Conservation (phyloP, 352 stramenopile species). For the Phytophthora lateralis region DNA sequence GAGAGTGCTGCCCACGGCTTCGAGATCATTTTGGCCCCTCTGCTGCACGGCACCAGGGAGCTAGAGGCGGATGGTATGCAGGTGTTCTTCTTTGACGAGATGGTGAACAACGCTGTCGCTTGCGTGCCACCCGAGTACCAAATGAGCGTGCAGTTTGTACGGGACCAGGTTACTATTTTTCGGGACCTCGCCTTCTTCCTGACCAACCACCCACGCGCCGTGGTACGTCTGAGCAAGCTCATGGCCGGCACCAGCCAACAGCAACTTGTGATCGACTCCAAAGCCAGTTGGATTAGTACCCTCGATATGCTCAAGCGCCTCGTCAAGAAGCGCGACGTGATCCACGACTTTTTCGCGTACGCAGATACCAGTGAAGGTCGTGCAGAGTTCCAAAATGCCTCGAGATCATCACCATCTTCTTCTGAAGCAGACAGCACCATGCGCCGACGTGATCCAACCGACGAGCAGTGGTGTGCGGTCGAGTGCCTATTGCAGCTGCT, state of each 20-base stretch:
- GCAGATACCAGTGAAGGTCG: slow-evolving; percentile 43
- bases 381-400: slow-evolving; percentile 40
- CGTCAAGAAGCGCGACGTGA: slow-evolving; percentile 45
- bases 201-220: slow-evolving; percentile 49
- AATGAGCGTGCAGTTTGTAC: slow-evolving; percentile 40
- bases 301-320: slow-evolving; percentile 57
- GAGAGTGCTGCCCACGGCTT: slow-evolving; percentile 52
- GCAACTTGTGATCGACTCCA: slow-evolving; percentile 46
- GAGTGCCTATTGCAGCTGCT: slow-evolving; percentile 48
- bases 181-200: slow-evolving; percentile 53
- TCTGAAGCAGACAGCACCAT: slow-evolving; percentile 12
- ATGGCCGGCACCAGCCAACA: slow-evolving; percentile 39
- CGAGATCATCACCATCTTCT: slow-evolving; percentile 6
- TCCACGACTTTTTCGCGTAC: slow-evolving; percentile 56
- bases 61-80: slow-evolving; percentile 46
- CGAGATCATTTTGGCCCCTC: slow-evolving; percentile 49
- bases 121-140: slow-evolving; percentile 42
- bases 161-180: slow-evolving; percentile 42
- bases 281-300: slow-evolving; percentile 50
- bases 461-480: slow-evolving; percentile 47
- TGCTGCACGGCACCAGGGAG: slow-evolving; percentile 40
- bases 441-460: slow-evolving; percentile 31
- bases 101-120: slow-evolving; percentile 47
- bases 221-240: slow-evolving; percentile 47
- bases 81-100: slow-evolving; percentile 49